A percentile compares a stretch with the other conserved stretches of the same genome.
Conservation (phyloP, 2,329 filamentous ascomycete species). For the Fusarium sp. region DNA sequence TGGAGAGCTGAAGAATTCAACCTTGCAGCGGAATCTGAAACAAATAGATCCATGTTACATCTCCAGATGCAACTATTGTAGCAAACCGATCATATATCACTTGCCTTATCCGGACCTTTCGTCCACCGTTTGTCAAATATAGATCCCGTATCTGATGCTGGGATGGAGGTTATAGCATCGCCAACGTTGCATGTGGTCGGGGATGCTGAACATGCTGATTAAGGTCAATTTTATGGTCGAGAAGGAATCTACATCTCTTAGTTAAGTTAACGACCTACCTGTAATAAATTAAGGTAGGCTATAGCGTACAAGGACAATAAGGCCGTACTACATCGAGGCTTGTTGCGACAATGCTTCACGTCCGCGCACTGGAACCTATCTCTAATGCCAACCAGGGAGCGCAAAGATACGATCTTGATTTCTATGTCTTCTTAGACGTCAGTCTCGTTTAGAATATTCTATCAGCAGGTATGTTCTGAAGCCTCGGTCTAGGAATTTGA, state of each 20-base stretch:
- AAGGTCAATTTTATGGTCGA: neutral
- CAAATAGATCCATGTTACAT: neutral
- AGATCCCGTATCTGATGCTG: neutral
- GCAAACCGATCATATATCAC: neutral
- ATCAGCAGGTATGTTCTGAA: neutral
- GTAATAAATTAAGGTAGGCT: neutral
- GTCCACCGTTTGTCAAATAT: neutral
- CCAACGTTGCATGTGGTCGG: neutral
- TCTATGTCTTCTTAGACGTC: neutral
- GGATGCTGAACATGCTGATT: neutral
- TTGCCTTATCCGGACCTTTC: neutral
- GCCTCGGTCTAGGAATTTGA: neutral
- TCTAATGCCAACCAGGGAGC: neutral
- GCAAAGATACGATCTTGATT: neutral
- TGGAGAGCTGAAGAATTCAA: slow-evolving; percentile 1
- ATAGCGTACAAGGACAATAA: neutral
- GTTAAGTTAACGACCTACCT: neutral
- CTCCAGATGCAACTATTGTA: neutral
- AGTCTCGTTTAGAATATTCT: neutral
- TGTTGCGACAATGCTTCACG: neutral
- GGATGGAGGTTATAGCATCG: neutral
- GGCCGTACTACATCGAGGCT: neutral
- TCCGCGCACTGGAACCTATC: neutral
- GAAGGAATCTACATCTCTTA: neutral
- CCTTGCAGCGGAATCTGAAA: slow-evolving; percentile 11